Percentiles rank a stretch among this genome's conserved stretches.
These are phyloP conservation scores for Nymphaea colorata DNA, from an alignment of 164 flowering plant genomes.

Conservation along the genomic window DNA sequence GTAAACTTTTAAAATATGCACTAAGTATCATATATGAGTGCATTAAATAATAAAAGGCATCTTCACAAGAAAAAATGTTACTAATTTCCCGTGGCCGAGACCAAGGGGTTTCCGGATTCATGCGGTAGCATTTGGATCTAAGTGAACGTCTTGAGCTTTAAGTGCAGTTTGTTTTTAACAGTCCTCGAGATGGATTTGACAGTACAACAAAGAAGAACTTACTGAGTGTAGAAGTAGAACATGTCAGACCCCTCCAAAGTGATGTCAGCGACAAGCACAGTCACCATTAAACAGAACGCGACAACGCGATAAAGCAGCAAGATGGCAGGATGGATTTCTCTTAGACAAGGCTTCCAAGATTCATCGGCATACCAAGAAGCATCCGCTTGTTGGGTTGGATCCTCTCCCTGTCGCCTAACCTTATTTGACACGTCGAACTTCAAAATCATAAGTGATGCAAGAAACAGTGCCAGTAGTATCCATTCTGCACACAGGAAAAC, in stretches of 20 bases:
- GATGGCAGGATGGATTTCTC: conserved; percentile 80
- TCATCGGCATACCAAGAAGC: conserved; percentile 61
- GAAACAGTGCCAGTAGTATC: conserved; percentile 25
- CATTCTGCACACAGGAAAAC: conserved; percentile 47
- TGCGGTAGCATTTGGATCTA: too few relatives aligned
- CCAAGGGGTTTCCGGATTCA: too few relatives aligned
- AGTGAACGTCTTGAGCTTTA: too few relatives aligned
- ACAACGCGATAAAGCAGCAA: conserved; percentile 52
- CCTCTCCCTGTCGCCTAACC: conserved; percentile 1
- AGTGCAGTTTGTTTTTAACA: too few relatives aligned
- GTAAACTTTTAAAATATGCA: too few relatives aligned
- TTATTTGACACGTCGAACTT: conserved; percentile 32
- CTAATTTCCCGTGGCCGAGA: too few relatives aligned
- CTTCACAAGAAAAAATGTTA: too few relatives aligned
- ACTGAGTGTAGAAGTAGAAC: conserved; percentile 87
- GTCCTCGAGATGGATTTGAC: too few relatives aligned
- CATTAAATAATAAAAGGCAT: too few relatives aligned
- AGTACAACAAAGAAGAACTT: too few relatives aligned
- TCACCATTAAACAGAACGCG: conserved; percentile 46
- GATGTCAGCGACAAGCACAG: conserved; percentile 30
- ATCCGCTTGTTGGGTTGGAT: conserved; percentile 13
- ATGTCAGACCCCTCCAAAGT: conserved; percentile 50
- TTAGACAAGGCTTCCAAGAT: conserved; percentile 76
- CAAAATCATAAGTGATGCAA: conserved; percentile 43
- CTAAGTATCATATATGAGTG: too few relatives aligned